Conservation (phyloP, 768 basidiomycete species). For the Rhizopogon vesiculosus region DNA sequence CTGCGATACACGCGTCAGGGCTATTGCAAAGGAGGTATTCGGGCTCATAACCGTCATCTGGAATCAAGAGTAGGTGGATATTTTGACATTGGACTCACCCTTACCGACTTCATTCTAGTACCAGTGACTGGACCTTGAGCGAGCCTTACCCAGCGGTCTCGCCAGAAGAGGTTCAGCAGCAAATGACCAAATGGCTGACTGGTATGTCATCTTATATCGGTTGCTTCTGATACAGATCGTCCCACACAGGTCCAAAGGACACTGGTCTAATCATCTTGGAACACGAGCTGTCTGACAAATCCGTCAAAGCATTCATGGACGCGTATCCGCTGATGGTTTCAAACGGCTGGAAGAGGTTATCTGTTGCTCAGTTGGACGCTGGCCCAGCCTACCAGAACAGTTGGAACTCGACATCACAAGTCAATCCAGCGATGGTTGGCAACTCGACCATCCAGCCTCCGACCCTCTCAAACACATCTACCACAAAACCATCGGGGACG, state of each 20-base stretch:
- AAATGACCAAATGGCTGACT: constrained; percentile 54
- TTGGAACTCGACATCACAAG: constrained; percentile 22
- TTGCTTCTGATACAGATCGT: not conserved
- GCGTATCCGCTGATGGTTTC: constrained; percentile 58
- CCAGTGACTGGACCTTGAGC: constrained; percentile 71
- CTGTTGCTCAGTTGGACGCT: constrained; percentile 43
- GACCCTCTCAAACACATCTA: not conserved
- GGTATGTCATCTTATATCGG: constrained; percentile 27
- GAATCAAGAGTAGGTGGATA: constrained; percentile 72
- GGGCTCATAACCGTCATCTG: constrained; percentile 82
- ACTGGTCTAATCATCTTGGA: constrained; percentile 83
- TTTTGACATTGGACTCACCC: not conserved
- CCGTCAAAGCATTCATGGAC: constrained; percentile 63
- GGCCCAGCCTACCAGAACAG: constrained; percentile 46
- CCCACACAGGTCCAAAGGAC: constrained; percentile 51
- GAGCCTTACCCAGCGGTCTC: constrained; percentile 36
- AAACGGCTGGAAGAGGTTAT: constrained; percentile 68
- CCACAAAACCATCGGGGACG: not conserved
- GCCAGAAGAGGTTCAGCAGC: constrained; percentile 36
- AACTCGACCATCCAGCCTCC: constrained; percentile 10
- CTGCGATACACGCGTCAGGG: constrained; percentile 74
- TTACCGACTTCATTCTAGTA: constrained; percentile 34
- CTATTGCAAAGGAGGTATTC: constrained; percentile 85
- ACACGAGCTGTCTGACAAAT: constrained; percentile 66
- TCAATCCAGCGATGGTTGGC: constrained; percentile 18